phyloP scores from a whole-genome alignment of 345 rosid species.

The Eutrema japonicum region DNA sequence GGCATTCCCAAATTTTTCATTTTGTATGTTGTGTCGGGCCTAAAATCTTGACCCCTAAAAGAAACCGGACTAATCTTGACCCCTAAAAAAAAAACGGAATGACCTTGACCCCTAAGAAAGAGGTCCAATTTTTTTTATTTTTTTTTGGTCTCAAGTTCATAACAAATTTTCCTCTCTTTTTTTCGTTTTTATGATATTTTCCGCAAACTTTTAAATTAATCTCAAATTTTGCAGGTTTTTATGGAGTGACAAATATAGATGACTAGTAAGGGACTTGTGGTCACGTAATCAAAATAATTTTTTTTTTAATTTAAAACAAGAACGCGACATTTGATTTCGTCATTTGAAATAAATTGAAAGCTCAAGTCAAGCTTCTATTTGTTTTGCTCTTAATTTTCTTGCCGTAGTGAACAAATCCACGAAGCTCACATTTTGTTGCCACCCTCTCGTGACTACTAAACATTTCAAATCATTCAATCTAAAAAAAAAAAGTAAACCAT shows the following conservation, averaged over 20 bases:
- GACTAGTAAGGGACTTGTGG: neutral
- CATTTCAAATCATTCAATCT: slow-evolving; percentile 13
- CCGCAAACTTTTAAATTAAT: neutral
- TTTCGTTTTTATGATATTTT: neutral
- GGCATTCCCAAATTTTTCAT: neutral
- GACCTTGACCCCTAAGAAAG: slow-evolving; percentile 12
- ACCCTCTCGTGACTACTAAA: slow-evolving; percentile 61
- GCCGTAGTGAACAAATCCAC: slow-evolving; percentile 35
- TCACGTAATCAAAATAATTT: neutral
- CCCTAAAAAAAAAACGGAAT: neutral
- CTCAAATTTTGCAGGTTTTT: neutral
- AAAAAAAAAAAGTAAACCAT: neutral
- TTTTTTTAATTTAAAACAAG: neutral
- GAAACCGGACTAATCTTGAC: slow-evolving; percentile 14
- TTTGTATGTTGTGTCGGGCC: neutral
- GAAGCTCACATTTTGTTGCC: slow-evolving; percentile 43
- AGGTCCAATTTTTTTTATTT: neutral
- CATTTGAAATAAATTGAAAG: slow-evolving; percentile 14
- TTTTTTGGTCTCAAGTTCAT: neutral
- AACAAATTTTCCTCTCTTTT: neutral
- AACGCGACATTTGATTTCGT: neutral
- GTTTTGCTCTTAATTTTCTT: slow-evolving; percentile 12
- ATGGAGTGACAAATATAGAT: neutral
- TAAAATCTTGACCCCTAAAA: slow-evolving; percentile 24
- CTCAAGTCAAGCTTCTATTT: slow-evolving; percentile 36